Percentiles rank a stretch among this genome's conserved stretches.
These are phyloP conservation scores for Castanea mollissima DNA, from an alignment of 306 rosid species.

Conservation along the genomic window DNA sequence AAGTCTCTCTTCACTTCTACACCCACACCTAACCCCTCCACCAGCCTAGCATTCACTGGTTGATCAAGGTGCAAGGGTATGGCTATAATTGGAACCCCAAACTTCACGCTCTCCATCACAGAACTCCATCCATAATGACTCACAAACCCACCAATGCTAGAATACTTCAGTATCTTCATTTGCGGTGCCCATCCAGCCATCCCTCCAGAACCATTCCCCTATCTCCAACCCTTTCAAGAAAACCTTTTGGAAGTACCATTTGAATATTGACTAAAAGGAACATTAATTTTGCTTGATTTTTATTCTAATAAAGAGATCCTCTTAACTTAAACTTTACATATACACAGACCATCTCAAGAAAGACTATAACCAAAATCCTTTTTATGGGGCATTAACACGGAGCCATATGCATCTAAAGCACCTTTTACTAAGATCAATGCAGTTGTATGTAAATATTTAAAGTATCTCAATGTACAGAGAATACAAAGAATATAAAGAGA, in stretches of 20 bases:
- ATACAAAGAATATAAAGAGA: no score
- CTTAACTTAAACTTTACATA: no score
- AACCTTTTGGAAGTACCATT: slow-evolving; percentile 16
- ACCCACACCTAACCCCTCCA: slow-evolving; percentile 15
- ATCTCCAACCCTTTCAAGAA: slow-evolving; percentile 2
- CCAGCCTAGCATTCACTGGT: slow-evolving; percentile 3
- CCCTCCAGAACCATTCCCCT: slow-evolving; percentile 13
- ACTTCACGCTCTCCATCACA: slow-evolving; percentile 21
- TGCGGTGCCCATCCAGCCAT: slow-evolving; percentile 22
- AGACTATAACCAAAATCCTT: no score
- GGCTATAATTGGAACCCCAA: slow-evolving; percentile 22
- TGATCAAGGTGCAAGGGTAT: slow-evolving; percentile 24
- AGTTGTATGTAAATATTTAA: no score
- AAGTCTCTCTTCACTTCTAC: no score
- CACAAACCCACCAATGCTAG: neutral
- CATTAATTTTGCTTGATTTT: no score
- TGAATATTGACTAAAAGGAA: neutral
- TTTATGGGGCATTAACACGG: neutral
- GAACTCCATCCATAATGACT: no score
- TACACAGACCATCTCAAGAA: no score
- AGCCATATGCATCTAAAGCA: slow-evolving; percentile 6
- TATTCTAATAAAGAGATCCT: no score
- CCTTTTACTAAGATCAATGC: slow-evolving; percentile 9
- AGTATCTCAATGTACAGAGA: no score
- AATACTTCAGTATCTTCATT: slow-evolving; percentile 10